Percentiles rank a stretch among this genome's conserved stretches.
phyloP scores from a whole-genome alignment of 2,329 filamentous ascomycete species.

The Arthrobotrys megalospora region DNA sequence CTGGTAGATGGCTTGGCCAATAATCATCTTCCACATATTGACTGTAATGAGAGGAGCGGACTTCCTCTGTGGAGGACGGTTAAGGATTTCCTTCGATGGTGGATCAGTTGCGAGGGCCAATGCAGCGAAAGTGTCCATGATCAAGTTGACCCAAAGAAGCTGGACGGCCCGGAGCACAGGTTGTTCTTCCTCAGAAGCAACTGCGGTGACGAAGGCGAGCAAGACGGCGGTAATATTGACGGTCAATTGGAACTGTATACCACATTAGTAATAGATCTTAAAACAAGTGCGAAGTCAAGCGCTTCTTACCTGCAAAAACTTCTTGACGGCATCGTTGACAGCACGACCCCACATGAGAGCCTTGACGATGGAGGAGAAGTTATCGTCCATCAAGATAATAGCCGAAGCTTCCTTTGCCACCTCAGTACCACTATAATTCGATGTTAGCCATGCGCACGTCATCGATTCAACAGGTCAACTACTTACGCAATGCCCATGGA shows the following conservation, averaged over 20 bases:
- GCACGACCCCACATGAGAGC: slow-evolving; percentile 79
- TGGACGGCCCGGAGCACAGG: slow-evolving; percentile 78
- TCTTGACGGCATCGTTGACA: slow-evolving; percentile 78
- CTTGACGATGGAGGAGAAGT: slow-evolving; percentile 77
- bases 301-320: slow-evolving; percentile 73
- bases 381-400: slow-evolving; percentile 78
- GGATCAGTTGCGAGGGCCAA: slow-evolving; percentile 77
- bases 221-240: slow-evolving; percentile 79
- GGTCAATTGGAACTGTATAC: slow-evolving; percentile 75
- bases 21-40: slow-evolving; percentile 78
- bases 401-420: slow-evolving; percentile 79
- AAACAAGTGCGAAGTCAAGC: neutral
- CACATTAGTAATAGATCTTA: slow-evolving; percentile 62
- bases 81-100: slow-evolving; percentile 73
- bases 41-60: slow-evolving; percentile 69
- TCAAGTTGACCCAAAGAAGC: slow-evolving; percentile 78
- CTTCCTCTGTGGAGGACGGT: slow-evolving; percentile 71
- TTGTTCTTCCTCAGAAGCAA: slow-evolving; percentile 72
- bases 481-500: slow-evolving; percentile 75
- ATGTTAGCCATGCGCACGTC: slow-evolving; percentile 19
- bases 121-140: slow-evolving; percentile 79
- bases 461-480: neutral
- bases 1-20: slow-evolving; percentile 75
- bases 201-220: slow-evolving; percentile 76
- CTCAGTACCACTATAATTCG: slow-evolving; percentile 72